phyloP scores from a whole-genome alignment of 192 early-diverging fungal genomes.

The Gonapodya sp. region DNA sequence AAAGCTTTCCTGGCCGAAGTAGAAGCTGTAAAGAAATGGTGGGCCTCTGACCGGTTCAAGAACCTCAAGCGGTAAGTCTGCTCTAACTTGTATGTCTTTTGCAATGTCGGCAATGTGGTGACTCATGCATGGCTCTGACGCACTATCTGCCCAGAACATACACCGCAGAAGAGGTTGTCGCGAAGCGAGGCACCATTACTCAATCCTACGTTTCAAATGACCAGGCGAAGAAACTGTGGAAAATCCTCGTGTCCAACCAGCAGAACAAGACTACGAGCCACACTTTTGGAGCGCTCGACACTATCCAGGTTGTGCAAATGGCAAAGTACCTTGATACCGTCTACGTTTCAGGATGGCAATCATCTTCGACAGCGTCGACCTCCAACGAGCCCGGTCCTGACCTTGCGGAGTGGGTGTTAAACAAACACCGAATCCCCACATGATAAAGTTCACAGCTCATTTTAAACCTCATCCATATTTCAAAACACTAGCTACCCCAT shows the following conservation, averaged over 20 bases:
- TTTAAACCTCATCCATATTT: no score
- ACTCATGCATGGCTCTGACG: constrained; percentile 6
- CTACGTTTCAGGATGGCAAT: constrained; percentile 98
- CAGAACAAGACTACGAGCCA: constrained; percentile 67
- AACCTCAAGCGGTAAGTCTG: constrained; percentile 69
- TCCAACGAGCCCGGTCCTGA: constrained; percentile 96
- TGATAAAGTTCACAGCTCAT: no score
- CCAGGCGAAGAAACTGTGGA: constrained; percentile 92
- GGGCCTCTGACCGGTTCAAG: constrained; percentile 72
- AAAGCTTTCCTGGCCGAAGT: constrained; percentile 69
- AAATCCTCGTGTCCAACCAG: constrained; percentile 66
- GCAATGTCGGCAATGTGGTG: neutral
- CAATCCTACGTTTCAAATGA: constrained; percentile 68
- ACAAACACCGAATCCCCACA: neutral
- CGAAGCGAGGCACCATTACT: constrained; percentile 75
- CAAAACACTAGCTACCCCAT: neutral
- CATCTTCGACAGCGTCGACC: constrained; percentile 86
- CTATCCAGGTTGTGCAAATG: constrained; percentile 94
- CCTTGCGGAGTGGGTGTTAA: constrained; percentile 69
- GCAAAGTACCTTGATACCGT: constrained; percentile 92
- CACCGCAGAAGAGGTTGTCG: constrained; percentile 66
- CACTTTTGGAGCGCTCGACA: constrained; percentile 92
- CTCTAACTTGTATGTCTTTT: constrained; percentile 32
- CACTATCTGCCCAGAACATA: neutral
- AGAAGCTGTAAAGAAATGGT: constrained; percentile 77